Conservation (phyloP, 495 filamentous ascomycete genomes). For the Lophium mytilinum region DNA sequence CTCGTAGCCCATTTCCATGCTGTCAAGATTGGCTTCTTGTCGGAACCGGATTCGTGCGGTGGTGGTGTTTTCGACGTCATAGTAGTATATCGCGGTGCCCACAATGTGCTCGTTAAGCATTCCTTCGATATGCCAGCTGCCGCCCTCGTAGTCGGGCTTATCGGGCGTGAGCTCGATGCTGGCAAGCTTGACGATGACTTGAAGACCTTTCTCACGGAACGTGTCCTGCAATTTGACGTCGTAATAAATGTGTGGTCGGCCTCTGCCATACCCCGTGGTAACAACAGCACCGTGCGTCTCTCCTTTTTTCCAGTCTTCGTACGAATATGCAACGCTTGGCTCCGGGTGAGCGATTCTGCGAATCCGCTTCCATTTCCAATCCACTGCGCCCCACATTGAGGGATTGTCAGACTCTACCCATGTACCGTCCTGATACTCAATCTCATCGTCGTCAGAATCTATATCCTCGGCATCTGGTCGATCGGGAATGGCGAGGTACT, state of each 20-base stretch:
- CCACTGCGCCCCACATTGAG: too few relatives aligned
- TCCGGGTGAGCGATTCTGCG: neutral
- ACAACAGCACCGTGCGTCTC: too few relatives aligned
- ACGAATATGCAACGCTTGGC: too few relatives aligned
- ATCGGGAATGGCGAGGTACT: too few relatives aligned
- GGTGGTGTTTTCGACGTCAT: conserved; percentile 54
- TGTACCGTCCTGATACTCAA: neutral
- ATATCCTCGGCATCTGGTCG: too few relatives aligned
- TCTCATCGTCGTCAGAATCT: neutral
- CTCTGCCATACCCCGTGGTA: too few relatives aligned
- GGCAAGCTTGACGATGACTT: conserved; percentile 57
- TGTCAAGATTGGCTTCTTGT: conserved; percentile 23
- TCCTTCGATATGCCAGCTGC: conserved; percentile 38
- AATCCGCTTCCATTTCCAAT: neutral
- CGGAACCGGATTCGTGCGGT: conserved; percentile 46
- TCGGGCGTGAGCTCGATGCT: conserved; percentile 55
- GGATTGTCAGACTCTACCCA: too few relatives aligned
- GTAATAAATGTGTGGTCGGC: too few relatives aligned
- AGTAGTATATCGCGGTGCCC: conserved; percentile 34
- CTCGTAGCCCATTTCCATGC: neutral
- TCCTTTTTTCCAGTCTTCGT: too few relatives aligned
- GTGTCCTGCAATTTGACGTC: conserved; percentile 17
- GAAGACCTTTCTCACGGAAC: conserved; percentile 37
- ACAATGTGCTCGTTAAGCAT: conserved; percentile 32
- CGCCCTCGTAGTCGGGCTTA: conserved; percentile 42